A percentile compares a stretch with the other conserved stretches of the same genome.
These are phyloP conservation scores for Cymbidium sinense DNA, from an alignment of 106 monocot species.

Conservation along the genomic window DNA sequence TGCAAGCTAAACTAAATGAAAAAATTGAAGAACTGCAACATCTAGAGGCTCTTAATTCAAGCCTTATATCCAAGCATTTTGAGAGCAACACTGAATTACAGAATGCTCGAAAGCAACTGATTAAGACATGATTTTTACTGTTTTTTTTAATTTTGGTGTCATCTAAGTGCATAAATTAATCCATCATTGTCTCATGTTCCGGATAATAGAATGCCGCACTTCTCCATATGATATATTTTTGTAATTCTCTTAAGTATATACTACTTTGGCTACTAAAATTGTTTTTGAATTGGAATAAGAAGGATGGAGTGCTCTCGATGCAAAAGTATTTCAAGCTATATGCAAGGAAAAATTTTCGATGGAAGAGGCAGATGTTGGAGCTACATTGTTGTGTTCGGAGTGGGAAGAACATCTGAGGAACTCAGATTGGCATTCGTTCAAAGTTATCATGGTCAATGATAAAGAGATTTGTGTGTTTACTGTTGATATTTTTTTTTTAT, in stretches of 20 bases:
- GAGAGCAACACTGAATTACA: constrained; percentile 6
- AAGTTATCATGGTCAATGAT: constrained; percentile 27
- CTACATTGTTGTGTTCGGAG: constrained; percentile 20
- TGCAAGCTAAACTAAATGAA: constrained; percentile 33
- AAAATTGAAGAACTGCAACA: constrained; percentile 11
- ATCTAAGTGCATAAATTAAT: neutral
- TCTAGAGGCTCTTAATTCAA: neutral
- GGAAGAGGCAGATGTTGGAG: constrained; percentile 29
- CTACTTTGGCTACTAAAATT: too few relatives aligned
- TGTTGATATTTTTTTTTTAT: neutral
- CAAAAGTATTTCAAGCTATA: constrained; percentile 28
- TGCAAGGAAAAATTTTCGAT: constrained; percentile 29
- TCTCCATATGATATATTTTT: neutral
- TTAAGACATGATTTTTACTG: neutral
- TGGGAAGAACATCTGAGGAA: constrained; percentile 54
- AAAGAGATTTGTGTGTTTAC: neutral
- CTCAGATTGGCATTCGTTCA: constrained; percentile 53
- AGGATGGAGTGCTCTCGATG: constrained; percentile 68
- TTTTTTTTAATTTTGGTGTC: neutral
- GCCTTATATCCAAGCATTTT: neutral
- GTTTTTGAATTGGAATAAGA: constrained; percentile 33
- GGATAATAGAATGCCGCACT: too few relatives aligned
- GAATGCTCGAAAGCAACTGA: neutral
- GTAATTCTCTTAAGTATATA: too few relatives aligned
- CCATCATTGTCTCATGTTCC: neutral